phyloP scores from a whole-genome alignment of 176 grass and related monocot species.

The Rhipidocladum racemiflorum region DNA sequence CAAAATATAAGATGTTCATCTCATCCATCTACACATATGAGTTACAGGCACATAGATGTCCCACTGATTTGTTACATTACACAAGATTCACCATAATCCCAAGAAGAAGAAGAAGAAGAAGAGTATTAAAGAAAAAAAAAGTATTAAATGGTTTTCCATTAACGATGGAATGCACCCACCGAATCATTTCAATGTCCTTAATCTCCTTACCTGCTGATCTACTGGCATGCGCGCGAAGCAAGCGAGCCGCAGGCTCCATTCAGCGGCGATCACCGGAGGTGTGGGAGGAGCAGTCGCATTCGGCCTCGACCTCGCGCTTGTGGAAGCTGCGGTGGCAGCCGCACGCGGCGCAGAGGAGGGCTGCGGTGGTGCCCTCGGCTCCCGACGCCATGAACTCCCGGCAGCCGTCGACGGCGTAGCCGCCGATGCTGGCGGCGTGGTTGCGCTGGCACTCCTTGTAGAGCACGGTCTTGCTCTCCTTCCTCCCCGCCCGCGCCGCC shows the following conservation, averaged over 20 bases:
- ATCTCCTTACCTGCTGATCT: background rate
- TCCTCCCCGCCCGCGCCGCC: background rate
- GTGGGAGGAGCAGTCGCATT: constrained; percentile 27
- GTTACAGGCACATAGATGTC: background rate
- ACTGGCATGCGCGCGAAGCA: background rate
- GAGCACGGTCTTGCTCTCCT: constrained; percentile 33
- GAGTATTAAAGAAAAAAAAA: background rate
- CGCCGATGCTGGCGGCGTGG: constrained; percentile 43
- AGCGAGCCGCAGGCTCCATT: background rate
- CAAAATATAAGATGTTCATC: constrained; percentile 15
- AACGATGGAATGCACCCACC: constrained; percentile 3
- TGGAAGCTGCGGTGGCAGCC: constrained; percentile 70
- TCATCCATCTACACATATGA: background rate
- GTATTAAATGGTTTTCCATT: background rate
- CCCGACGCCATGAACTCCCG: constrained; percentile 51
- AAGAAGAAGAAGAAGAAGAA: background rate
- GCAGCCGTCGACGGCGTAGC: constrained; percentile 60
- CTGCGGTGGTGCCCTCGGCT: constrained; percentile 32
- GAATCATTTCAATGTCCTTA: constrained; percentile 8
- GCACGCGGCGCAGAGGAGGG: constrained; percentile 54
- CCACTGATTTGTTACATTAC: background rate
- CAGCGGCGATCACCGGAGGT: constrained; percentile 5
- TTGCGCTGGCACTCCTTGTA: constrained; percentile 67
- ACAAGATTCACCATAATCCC: background rate
- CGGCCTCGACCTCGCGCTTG: constrained; percentile 43